Conservation (phyloP, 495 filamentous ascomycete species). For the Penicillium macrosclerotiorum region DNA sequence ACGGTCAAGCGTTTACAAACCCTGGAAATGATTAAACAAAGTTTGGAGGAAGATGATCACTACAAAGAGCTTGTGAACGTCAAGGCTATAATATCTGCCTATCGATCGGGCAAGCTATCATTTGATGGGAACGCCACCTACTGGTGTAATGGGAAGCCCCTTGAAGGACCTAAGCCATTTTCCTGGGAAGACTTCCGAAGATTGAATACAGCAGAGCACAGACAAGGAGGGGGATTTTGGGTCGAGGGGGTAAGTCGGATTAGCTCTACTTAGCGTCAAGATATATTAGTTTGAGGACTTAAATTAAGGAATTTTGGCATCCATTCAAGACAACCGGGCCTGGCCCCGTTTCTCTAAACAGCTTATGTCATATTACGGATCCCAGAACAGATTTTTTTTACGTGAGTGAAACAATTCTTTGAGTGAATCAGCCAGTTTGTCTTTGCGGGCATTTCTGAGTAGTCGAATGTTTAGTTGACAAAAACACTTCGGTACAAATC, state of each 20-base stretch:
- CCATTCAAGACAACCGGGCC: neutral
- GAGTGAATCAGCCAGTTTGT: neutral
- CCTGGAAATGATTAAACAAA: no score
- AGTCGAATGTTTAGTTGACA: neutral
- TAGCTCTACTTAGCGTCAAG: neutral
- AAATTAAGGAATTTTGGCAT: neutral
- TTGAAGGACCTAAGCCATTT: neutral
- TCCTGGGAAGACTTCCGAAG: neutral
- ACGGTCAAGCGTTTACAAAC: no score
- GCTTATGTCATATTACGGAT: neutral
- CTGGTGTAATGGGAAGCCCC: neutral
- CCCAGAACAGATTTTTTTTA: neutral
- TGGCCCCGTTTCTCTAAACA: neutral
- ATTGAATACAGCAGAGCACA: neutral
- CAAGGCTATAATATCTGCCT: no score
- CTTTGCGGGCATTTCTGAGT: neutral
- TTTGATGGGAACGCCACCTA: no score
- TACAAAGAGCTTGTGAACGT: no score
- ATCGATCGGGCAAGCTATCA: no score
- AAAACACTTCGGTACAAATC: neutral
- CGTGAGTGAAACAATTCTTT: neutral
- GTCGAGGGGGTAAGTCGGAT: slow-evolving; percentile 1
- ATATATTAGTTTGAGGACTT: neutral
- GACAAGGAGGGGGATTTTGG: neutral
- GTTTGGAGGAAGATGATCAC: no score